phyloP scores from a whole-genome alignment of 139 green algal genomes.

The Chlorella vulgaris region DNA sequence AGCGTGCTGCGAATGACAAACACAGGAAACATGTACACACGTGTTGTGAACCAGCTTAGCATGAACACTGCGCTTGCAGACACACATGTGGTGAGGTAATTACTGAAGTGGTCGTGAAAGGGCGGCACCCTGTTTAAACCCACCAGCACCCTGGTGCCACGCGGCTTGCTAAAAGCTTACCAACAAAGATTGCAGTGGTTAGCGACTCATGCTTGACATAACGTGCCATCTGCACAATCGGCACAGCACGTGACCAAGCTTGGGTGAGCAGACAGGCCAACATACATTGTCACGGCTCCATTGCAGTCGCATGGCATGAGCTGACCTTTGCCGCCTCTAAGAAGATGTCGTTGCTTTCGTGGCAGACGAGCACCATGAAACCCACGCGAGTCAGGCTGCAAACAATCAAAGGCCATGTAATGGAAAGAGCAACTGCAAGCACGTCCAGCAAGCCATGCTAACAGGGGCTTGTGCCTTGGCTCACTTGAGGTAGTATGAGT shows the following conservation, averaged over 20 bases:
- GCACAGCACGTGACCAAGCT: not conserved
- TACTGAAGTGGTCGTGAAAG: no score
- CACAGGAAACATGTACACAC: constrained; percentile 65
- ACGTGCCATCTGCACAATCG: constrained; percentile 57
- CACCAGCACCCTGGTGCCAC: no score
- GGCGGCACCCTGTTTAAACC: no score
- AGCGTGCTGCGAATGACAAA: constrained; percentile 65
- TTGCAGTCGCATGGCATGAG: no score
- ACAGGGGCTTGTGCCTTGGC: not conserved
- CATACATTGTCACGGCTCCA: no score
- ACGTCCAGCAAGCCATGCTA: not conserved
- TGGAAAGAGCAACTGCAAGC: not conserved
- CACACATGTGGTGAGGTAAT: not conserved
- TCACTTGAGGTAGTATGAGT: constrained; percentile 65
- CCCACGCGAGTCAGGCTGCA: constrained; percentile 77
- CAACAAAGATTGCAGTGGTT: constrained; percentile 47
- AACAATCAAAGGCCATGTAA: no score
- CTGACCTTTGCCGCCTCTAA: constrained; percentile 61
- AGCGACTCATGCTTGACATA: constrained; percentile 57
- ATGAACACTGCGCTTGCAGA: constrained; percentile 59
- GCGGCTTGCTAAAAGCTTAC: not conserved
- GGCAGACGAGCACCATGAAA: constrained; percentile 82
- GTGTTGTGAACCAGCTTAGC: constrained; percentile 70
- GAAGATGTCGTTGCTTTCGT: constrained; percentile 90
- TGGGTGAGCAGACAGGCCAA: no score